Conservation (phyloP, 106 monocot species). For the Platanthera guangdongensis region DNA sequence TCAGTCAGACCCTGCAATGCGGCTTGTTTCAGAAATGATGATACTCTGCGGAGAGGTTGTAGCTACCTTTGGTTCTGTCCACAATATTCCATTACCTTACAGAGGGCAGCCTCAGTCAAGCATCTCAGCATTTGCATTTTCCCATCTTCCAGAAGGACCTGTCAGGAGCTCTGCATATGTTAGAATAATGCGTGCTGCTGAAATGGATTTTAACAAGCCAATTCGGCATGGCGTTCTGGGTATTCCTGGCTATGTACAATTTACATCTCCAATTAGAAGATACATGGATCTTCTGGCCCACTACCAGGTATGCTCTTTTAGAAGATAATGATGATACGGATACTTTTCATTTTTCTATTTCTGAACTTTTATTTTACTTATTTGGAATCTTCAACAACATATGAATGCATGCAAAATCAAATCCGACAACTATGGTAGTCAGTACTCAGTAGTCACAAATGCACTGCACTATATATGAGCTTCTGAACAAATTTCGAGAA, state of each 20-base stretch:
- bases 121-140: slow-evolving; percentile 59
- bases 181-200: slow-evolving; percentile 81
- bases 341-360: neutral
- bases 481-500: neutral
- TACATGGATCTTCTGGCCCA: slow-evolving; percentile 88
- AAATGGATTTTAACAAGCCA: slow-evolving; percentile 72
- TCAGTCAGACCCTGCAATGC: slow-evolving; percentile 69
- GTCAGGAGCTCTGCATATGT: slow-evolving; percentile 81
- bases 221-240: slow-evolving; percentile 75
- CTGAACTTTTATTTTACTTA: neutral
- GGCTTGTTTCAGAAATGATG: slow-evolving; percentile 97
- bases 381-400: too few species aligned
- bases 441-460: neutral
- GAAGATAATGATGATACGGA: neutral
- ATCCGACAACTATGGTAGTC: too few species aligned
- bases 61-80: slow-evolving; percentile 82
- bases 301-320: slow-evolving; percentile 61
- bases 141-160: slow-evolving; percentile 90
- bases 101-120: slow-evolving; percentile 89
- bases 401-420: too few species aligned
- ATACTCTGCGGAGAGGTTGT: slow-evolving; percentile 87
- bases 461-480: neutral
- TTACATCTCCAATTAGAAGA: slow-evolving; percentile 88
- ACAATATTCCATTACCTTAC: slow-evolving; percentile 86
- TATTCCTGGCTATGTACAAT: slow-evolving; percentile 95